phyloP scores from a whole-genome alignment of 345 rosid genomes.

The Abelmoschus esculentus region DNA sequence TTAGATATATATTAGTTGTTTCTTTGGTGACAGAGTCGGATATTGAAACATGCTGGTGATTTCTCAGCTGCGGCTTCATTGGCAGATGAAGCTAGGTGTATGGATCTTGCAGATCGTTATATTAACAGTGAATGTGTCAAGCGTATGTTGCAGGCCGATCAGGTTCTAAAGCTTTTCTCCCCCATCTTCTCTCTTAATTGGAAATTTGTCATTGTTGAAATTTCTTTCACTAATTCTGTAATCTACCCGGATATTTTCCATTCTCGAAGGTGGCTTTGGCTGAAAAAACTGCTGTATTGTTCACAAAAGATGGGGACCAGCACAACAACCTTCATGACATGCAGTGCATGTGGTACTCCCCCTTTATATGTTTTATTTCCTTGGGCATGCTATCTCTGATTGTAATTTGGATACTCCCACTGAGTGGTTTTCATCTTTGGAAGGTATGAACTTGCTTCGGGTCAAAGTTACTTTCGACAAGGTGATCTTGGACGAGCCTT shows the following conservation, averaged over 20 bases:
- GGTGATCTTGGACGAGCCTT: slow-evolving; percentile 94
- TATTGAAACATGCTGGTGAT: slow-evolving; percentile 98
- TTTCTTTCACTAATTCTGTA: not conserved
- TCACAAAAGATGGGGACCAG: slow-evolving; percentile 97
- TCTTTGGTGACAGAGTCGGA: slow-evolving; percentile 64
- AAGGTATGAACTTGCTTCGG: slow-evolving; percentile 99
- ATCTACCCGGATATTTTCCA: not conserved
- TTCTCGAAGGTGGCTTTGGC: slow-evolving; percentile 69
- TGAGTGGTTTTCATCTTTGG: slow-evolving; percentile 15
- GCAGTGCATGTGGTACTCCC: slow-evolving; percentile 99
- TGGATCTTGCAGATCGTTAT: slow-evolving; percentile 98
- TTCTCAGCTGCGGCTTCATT: slow-evolving; percentile 79
- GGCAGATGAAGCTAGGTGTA: slow-evolving; percentile 99
- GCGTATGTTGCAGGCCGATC: slow-evolving; percentile 99
- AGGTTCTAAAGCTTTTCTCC: slow-evolving; percentile 40
- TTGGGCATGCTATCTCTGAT: slow-evolving; percentile 4
- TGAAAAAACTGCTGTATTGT: slow-evolving; percentile 85
- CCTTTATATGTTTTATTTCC: slow-evolving; percentile 5
- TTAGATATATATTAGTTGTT: not conserved
- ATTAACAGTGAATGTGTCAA: slow-evolving; percentile 93
- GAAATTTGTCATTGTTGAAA: slow-evolving; percentile 1
- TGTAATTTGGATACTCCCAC: slow-evolving; percentile 8
- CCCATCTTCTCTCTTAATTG: not conserved
- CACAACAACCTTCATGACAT: slow-evolving; percentile 98
- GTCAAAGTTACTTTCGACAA: slow-evolving; percentile 90